These are phyloP conservation scores for Penicillium desertorum DNA, from an alignment of 495 filamentous ascomycete species.

Conservation along the genomic window DNA sequence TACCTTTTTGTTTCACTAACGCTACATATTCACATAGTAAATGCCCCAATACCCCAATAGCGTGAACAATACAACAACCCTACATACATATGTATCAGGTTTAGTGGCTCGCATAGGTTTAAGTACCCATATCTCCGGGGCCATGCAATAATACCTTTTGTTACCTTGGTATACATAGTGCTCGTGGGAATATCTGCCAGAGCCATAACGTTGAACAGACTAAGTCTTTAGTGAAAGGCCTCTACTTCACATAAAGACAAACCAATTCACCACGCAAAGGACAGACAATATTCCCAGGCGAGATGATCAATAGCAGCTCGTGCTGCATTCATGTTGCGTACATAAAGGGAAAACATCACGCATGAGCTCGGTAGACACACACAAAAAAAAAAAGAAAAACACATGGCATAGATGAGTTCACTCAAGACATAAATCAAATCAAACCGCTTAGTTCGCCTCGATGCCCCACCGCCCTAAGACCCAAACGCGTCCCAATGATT, in stretches of 20 bases:
- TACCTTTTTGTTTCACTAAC: background rate
- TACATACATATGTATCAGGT: background rate
- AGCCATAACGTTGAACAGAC: background rate
- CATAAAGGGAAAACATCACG: constrained; percentile 25
- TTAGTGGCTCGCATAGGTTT: background rate
- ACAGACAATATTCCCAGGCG: background rate
- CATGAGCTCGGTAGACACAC: constrained; percentile 22
- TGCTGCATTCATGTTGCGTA: constrained; percentile 17
- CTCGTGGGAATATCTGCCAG: background rate
- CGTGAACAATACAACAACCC: background rate
- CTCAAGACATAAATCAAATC: constrained; percentile 38
- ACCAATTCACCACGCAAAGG: background rate
- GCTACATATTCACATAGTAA: background rate
- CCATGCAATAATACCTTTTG: background rate
- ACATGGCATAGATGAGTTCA: constrained; percentile 26
- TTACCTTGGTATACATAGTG: background rate
- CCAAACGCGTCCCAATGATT: constrained; percentile 48
- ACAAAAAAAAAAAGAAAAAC: constrained; percentile 18
- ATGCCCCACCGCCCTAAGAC: constrained; percentile 42
- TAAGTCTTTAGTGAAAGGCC: background rate
- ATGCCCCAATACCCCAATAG: background rate
- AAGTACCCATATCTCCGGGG: background rate
- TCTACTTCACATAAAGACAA: background rate
- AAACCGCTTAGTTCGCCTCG: constrained; percentile 48
- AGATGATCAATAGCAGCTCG: constrained; percentile 6